A percentile compares a stretch with the other conserved stretches of the same genome.
Evolutionary conservation across 2,329 filamentous ascomycete species (phyloP).

Genomic region (Westerdykella aurantiaca): DNA sequence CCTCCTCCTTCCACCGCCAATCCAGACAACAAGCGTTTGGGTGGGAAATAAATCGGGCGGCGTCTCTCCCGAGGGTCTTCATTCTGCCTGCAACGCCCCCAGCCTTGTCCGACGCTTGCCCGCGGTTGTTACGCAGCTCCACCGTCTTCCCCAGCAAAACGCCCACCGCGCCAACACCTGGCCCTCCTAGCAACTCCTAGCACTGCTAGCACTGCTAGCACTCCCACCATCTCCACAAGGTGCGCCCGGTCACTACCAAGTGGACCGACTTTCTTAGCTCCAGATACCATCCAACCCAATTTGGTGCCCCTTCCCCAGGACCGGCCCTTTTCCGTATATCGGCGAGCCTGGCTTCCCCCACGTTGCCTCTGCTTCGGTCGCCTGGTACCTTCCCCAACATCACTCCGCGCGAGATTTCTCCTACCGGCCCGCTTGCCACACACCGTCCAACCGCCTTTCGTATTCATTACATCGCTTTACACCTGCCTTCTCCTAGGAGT

Average conservation of each 20-base stretch:
- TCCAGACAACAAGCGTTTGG: too few relatives aligned
- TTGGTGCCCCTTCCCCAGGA: not conserved
- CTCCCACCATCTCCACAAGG: not conserved
- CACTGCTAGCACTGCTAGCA: not conserved
- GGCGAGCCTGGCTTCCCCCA: not conserved
- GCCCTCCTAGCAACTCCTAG: not conserved
- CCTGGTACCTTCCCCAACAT: not conserved
- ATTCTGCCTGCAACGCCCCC: too few relatives aligned
- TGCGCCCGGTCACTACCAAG: not conserved
- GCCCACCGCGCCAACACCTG: not conserved
- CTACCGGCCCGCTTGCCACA: too few relatives aligned
- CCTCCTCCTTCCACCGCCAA: too few relatives aligned
- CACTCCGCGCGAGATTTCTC: too few relatives aligned
- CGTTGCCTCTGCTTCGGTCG: not conserved
- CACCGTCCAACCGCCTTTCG: too few relatives aligned
- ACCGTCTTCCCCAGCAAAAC: not conserved
- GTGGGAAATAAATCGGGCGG: too few relatives aligned
- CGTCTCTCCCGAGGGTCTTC: too few relatives aligned
- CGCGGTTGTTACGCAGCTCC: not conserved
- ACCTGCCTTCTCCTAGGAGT: too few relatives aligned
- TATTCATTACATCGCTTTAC: too few relatives aligned
- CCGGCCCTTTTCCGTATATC: not conserved
- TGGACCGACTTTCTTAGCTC: not conserved
- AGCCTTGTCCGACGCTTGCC: not conserved
- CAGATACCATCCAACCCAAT: not conserved